These are phyloP conservation scores for Penicillium coprophilum DNA, from an alignment of 495 filamentous ascomycete species.

Conservation along the genomic window DNA sequence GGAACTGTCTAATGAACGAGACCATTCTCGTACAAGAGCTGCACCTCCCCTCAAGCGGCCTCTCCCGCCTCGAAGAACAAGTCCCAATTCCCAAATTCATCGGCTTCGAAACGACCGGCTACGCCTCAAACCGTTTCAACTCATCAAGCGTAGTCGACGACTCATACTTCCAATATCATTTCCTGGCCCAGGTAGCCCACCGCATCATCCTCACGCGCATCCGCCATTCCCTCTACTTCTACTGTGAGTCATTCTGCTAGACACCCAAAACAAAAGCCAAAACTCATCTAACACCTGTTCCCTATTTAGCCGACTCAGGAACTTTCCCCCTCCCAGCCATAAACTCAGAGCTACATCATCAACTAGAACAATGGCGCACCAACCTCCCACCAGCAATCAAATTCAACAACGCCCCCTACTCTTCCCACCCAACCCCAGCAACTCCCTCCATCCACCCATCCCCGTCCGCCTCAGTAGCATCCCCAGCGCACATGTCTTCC, in stretches of 20 bases:
- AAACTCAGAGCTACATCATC: constrained; percentile 46
- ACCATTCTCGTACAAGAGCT: constrained; percentile 50
- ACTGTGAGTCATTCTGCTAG: constrained; percentile 32
- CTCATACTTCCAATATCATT: constrained; percentile 51
- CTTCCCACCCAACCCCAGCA: constrained; percentile 20
- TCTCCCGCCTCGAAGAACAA: constrained; percentile 45
- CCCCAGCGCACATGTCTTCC: constrained; percentile 27
- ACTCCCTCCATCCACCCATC: constrained; percentile 22
- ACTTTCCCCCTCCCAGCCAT: constrained; percentile 47
- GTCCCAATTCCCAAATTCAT: constrained; percentile 53
- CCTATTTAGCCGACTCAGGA: constrained; percentile 41
- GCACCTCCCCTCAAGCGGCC: constrained; percentile 47
- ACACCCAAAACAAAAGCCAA: not conserved
- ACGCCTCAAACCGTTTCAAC: constrained; percentile 29
- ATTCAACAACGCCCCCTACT: constrained; percentile 33
- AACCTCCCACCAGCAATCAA: constrained; percentile 46
- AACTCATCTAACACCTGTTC: not conserved
- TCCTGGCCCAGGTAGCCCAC: constrained; percentile 50
- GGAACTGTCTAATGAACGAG: constrained; percentile 52
- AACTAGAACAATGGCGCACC: constrained; percentile 48
- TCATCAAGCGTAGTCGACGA: constrained; percentile 41
- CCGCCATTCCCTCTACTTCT: constrained; percentile 49
- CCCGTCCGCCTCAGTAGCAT: constrained; percentile 23
- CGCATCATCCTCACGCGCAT: constrained; percentile 51
- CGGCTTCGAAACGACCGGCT: constrained; percentile 40